Base-by-base conservation (phyloP, 352 stramenopile species). In the Globisporangium camurandrum region DNA sequence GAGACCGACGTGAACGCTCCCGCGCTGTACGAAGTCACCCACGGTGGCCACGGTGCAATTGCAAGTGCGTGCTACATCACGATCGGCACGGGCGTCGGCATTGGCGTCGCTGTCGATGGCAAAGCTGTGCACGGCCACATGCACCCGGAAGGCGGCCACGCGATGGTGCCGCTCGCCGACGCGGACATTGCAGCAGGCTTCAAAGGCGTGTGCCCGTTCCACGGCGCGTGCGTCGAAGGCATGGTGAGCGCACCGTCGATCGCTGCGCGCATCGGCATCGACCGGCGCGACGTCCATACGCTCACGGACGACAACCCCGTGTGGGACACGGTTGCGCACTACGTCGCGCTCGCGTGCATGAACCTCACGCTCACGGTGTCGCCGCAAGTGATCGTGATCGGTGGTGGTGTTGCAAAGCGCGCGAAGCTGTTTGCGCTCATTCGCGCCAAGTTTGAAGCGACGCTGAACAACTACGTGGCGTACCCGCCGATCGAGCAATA, bases 1-100 rank as follows among this genome's bases (percentile, higher is more conserved):
- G 96, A 99, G 60, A 99, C 96, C 33, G 96, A 99, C 66, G 96
- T 99, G 46, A 99, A 99, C 73, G 96, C 95, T 17, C 95, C 95
- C 0, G 95, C 95, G 12, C 68, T 98, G 23, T 96, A 97, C 49
- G 95, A 99, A 61, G 96, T 91, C 59, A 68, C 59, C 7, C 72
- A 89, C 61, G 75, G 79, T n/a, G 71, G 75, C 54, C 83, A 95
- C 69, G 73, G 78, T 24, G 57, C 83, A 42, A 74, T 92, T 45
- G 64, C 70, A 26, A 93, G 76, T 59, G 72, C 75, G 38, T 85
- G 93, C 34, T 99, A 99, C 75, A 93, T 98, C 55, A 98, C 95
- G 4, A 79, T 98, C 16, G 95, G 95, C 53, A 99, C 95, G 22
- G 95, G 95, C 33, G 81, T 98, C 19, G 95, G 95, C 24, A 93